These are phyloP conservation scores for Pseudonitzschia delicatissima DNA, from an alignment of 108 stramenopile species.

Conservation along the genomic window DNA sequence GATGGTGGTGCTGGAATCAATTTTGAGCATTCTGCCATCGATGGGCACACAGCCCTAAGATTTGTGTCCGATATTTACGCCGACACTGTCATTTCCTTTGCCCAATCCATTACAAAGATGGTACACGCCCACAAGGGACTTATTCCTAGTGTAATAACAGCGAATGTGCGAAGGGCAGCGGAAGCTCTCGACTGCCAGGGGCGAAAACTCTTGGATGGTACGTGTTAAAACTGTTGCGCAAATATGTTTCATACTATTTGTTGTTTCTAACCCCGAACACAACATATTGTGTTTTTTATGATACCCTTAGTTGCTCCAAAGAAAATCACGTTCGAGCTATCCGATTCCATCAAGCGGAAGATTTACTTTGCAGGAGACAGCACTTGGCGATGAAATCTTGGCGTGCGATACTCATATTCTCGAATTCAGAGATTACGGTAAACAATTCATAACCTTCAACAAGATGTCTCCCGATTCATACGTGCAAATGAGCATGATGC, in stretches of 20 bases:
- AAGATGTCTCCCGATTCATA: slow-evolving; percentile 81
- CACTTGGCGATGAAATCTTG: slow-evolving; percentile 74
- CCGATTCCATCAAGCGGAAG: slow-evolving; percentile 48
- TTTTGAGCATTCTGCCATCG: slow-evolving; percentile 88
- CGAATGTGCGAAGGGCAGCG: slow-evolving; percentile 56
- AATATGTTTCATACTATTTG: not conserved
- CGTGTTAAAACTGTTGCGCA: not conserved
- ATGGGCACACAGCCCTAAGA: slow-evolving; percentile 84
- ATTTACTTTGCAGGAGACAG: slow-evolving; percentile 81
- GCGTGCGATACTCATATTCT: slow-evolving; percentile 67
- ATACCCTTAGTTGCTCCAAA: slow-evolving; percentile 72
- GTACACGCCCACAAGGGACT: slow-evolving; percentile 51
- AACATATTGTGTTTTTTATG: not conserved
- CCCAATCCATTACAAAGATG: slow-evolving; percentile 79
- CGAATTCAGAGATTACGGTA: slow-evolving; percentile 78
- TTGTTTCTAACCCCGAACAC: not conserved
- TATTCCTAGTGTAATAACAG: slow-evolving; percentile 63
- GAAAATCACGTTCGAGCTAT: slow-evolving; percentile 69
- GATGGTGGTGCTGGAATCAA: slow-evolving; percentile 67
- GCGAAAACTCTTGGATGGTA: slow-evolving; percentile 36
- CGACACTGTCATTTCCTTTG: slow-evolving; percentile 80
- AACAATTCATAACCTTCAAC: slow-evolving; percentile 67
- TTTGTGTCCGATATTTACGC: slow-evolving; percentile 86
- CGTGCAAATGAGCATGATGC: slow-evolving; percentile 77
- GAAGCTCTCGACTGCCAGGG: slow-evolving; percentile 24